Conservation (phyloP, 305 asterid genomes). For the Solanum chacoense region DNA sequence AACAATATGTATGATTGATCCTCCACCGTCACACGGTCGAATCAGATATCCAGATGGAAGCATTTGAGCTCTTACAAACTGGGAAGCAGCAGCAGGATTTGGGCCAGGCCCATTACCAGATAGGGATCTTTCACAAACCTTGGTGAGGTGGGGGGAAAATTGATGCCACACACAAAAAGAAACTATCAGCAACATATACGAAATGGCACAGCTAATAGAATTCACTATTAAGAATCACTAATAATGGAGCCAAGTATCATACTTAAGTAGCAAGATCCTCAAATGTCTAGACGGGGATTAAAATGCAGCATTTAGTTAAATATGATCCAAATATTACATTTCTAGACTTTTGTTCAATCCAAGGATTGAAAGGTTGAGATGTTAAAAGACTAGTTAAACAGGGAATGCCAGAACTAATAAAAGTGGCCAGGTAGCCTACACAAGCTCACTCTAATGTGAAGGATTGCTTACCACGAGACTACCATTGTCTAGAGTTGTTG, state of each 20-base stretch:
- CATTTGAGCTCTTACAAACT: conserved; percentile 71
- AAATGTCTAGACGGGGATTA: neutral
- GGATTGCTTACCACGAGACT: conserved; percentile 69
- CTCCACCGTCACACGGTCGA: conserved; percentile 91
- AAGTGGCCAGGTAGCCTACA: neutral
- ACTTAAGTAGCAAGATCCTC: neutral
- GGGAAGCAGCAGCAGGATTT: conserved; percentile 55
- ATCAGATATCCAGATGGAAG: conserved; percentile 86
- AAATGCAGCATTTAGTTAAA: neutral
- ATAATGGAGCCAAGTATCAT: neutral
- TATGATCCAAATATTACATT: neutral
- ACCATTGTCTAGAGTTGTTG: conserved; percentile 72
- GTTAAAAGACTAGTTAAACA: neutral
- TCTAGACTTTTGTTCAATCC: neutral
- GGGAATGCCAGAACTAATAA: neutral
- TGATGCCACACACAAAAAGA: neutral
- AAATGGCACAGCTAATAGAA: neutral
- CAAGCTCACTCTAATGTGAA: neutral
- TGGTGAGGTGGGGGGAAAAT: neutral
- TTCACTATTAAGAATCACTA: neutral
- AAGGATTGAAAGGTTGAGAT: neutral
- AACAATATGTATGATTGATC: conserved; percentile 85
- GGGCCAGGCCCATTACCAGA: conserved; percentile 90
- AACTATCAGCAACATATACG: neutral
- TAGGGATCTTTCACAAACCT: conserved; percentile 89